phyloP scores from a whole-genome alignment of 2,329 filamentous ascomycete species.

The Ophiosphaerella korrae region DNA sequence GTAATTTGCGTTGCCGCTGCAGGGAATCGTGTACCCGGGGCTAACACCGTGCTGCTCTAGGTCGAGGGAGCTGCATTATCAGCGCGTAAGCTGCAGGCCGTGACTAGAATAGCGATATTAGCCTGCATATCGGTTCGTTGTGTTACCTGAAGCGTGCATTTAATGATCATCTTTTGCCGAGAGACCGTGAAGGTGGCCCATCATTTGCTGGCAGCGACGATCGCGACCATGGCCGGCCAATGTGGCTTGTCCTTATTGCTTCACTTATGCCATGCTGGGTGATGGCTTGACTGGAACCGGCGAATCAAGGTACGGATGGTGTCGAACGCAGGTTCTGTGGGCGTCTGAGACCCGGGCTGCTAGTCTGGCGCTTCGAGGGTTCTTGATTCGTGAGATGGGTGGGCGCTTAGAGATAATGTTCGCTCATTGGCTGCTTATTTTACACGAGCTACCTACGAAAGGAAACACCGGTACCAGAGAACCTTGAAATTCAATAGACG shows the following conservation, averaged over 20 bases:
- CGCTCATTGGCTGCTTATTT: constrained; percentile 17
- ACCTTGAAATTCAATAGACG: neutral
- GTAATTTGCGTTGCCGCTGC: constrained; percentile 31
- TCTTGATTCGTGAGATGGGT: constrained; percentile 31
- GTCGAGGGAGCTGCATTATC: constrained; percentile 13
- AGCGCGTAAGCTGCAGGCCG: constrained; percentile 36
- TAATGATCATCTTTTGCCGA: constrained; percentile 10
- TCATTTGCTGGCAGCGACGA: constrained; percentile 7
- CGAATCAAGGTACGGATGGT: constrained; percentile 20
- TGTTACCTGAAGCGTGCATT: constrained; percentile 19
- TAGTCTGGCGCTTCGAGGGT: constrained; percentile 33
- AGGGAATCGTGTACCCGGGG: constrained; percentile 7
- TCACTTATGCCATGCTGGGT: constrained; percentile 5
- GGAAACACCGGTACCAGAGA: constrained; percentile 1
- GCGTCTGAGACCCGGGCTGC: constrained; percentile 29
- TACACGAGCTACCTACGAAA: neutral
- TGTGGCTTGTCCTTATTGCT: constrained; percentile 13
- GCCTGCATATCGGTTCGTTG: constrained; percentile 3
- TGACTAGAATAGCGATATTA: constrained; percentile 25
- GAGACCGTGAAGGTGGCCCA: constrained; percentile 4
- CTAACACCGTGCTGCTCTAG: constrained; percentile 9
- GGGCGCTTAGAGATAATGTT: constrained; percentile 33
- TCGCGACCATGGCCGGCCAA: constrained; percentile 4
- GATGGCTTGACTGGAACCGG: constrained; percentile 1
- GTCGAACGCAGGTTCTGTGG: constrained; percentile 22